A percentile compares a stretch with the other conserved stretches of the same genome.
phyloP scores from a whole-genome alignment of 2,329 filamentous ascomycete genomes.

The Aulographum hederae region DNA sequence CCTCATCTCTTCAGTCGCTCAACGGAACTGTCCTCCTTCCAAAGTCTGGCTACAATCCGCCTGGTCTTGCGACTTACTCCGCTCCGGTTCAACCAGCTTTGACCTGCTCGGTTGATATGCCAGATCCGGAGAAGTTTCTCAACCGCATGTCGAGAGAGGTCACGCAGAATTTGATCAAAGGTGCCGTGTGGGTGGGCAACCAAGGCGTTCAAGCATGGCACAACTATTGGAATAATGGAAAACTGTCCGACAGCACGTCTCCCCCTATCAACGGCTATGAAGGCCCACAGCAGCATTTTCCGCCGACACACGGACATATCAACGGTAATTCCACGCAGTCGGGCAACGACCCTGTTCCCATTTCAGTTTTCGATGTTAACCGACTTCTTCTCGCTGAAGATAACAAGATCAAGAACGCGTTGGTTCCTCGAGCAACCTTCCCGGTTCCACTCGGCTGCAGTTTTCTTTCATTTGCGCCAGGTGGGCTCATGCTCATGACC shows the following conservation, averaged over 20 bases:
- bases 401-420: conserved; percentile 29
- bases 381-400: conserved; percentile 30
- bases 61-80: conserved; percentile 37
- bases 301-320: conserved; percentile 62
- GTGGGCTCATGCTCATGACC: conserved; percentile 56
- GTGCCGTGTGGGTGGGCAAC: conserved; percentile 59
- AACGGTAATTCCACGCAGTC: conserved; percentile 11
- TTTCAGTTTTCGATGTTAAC: conserved; percentile 58
- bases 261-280: conserved; percentile 8
- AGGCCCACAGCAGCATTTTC: conserved; percentile 37
- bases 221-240: conserved; percentile 58
- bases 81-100: conserved; percentile 50
- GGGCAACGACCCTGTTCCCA: conserved; percentile 46
- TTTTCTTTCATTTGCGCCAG: conserved; percentile 61
- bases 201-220: conserved; percentile 64
- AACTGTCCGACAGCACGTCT: conserved; percentile 20
- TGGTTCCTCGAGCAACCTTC: conserved; percentile 53
- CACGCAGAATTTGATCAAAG: conserved; percentile 59
- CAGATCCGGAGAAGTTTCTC: conserved; percentile 50
- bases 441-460: conserved; percentile 57
- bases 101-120: conserved; percentile 53
- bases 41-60: conserved; percentile 32
- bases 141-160: conserved; percentile 65
- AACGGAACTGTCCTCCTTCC: conserved; percentile 43
- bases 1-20: conserved; percentile 51